Evolutionary conservation across 208 protist species (phyloP).

Genomic region (Acanthamoeba divionensis): DNA sequence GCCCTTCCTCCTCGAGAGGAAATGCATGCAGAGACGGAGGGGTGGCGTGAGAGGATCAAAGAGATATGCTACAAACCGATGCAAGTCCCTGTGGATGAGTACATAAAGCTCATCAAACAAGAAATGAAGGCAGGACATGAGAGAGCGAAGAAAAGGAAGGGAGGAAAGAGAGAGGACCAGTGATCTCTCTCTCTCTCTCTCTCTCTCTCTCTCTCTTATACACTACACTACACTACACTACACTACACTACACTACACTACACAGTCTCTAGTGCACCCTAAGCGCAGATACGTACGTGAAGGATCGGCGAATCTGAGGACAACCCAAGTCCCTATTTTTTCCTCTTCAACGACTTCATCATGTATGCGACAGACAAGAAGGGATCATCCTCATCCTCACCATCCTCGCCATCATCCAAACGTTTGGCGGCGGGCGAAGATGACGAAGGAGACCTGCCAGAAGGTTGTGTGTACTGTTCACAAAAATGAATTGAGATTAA

Average conservation of each 20-base stretch:
- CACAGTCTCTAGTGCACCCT: conserved; percentile 22
- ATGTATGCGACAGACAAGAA: too few species aligned
- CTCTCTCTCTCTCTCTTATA: too few species aligned
- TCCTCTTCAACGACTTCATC: conserved; percentile 49
- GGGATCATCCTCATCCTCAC: too few species aligned
- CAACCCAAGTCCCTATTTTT: conserved; percentile 1
- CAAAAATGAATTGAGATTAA: too few species aligned
- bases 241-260: not conserved
- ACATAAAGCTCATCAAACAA: not conserved
- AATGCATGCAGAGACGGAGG: not conserved
- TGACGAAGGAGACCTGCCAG: too few species aligned
- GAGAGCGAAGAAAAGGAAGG: too few species aligned
- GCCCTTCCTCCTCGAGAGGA: not conserved
- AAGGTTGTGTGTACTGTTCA: too few species aligned
- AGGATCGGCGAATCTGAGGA: conserved; percentile 27
- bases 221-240: too few species aligned
- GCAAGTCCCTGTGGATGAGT: not conserved
- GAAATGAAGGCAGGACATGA: not conserved
- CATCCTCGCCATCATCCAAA: too few species aligned
- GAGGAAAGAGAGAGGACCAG: too few species aligned
- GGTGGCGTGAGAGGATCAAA: not conserved
- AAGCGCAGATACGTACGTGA: conserved; percentile 18
- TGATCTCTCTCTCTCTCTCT: too few species aligned
- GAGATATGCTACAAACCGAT: not conserved
- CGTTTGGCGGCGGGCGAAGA: too few species aligned